Conservation (phyloP, 768 basidiomycete genomes). For the Amanita fuliginea region DNA sequence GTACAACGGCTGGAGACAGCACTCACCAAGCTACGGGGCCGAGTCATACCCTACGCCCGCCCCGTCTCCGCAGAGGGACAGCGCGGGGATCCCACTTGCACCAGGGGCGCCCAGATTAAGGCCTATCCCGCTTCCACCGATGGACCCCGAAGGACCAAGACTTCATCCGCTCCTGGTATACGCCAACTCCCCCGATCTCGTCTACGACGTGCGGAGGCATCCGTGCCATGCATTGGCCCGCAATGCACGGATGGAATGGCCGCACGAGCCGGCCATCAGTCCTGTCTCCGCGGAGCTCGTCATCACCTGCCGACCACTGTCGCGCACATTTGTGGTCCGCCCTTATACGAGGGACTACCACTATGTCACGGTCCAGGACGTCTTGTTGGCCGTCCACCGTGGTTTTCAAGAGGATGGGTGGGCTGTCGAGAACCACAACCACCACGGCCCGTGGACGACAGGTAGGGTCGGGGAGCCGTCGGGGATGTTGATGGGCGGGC, state of each 20-base stretch:
- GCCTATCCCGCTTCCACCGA: neutral
- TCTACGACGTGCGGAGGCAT: neutral
- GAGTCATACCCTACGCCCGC: constrained; percentile 3
- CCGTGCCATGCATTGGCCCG: neutral
- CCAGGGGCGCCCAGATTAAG: neutral
- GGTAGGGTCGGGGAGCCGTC: neutral
- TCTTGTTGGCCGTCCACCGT: neutral
- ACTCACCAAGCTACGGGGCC: neutral
- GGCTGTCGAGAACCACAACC: no score
- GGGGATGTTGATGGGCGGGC: neutral
- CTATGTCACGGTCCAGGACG: neutral
- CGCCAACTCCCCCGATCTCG: neutral
- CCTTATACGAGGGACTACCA: neutral
- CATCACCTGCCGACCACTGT: neutral
- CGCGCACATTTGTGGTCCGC: neutral
- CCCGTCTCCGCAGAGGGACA: neutral
- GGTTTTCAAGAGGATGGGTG: neutral
- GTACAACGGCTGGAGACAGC: neutral
- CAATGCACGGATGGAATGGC: constrained; percentile 3
- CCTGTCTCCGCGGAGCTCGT: neutral
- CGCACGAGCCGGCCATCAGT: neutral
- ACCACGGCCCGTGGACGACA: neutral
- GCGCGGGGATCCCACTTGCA: neutral
- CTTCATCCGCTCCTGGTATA: neutral
- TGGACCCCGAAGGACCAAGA: neutral